Percentiles rank a stretch among this genome's conserved stretches.
Evolutionary conservation across 1,139 yeast species (phyloP).

Genomic region (Yamadazyma membranifaciens): DNA sequence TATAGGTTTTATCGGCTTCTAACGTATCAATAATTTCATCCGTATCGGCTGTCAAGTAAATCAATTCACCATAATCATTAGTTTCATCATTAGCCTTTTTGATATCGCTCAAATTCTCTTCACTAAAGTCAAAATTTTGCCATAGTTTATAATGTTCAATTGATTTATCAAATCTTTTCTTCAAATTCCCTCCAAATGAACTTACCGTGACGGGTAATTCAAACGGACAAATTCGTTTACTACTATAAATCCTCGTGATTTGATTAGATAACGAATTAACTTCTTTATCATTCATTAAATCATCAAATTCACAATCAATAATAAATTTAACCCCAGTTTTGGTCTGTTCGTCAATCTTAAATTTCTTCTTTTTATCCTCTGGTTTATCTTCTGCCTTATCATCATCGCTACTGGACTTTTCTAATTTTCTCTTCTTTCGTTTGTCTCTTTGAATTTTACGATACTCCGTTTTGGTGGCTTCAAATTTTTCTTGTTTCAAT

Average conservation of each 20-base stretch:
- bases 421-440: slow-evolving; percentile 42
- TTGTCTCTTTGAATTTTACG: slow-evolving; percentile 52
- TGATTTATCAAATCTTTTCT: slow-evolving; percentile 64
- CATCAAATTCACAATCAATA: slow-evolving; percentile 89
- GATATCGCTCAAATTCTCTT: slow-evolving; percentile 42
- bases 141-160: slow-evolving; percentile 62
- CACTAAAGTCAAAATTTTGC: slow-evolving; percentile 57
- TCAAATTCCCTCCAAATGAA: slow-evolving; percentile 53
- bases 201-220: slow-evolving; percentile 62
- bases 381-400: not conserved
- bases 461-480: slow-evolving; percentile 60
- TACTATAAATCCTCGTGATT: slow-evolving; percentile 77
- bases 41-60: slow-evolving; percentile 87
- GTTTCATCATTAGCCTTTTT: slow-evolving; percentile 18
- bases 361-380: slow-evolving; percentile 26
- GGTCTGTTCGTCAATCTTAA: slow-evolving; percentile 39
- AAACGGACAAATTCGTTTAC: slow-evolving; percentile 61
- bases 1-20: slow-evolving; percentile 69
- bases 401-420: slow-evolving; percentile 21
- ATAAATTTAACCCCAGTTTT: slow-evolving; percentile 54
- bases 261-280: slow-evolving; percentile 77
- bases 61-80: slow-evolving; percentile 33
- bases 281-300: slow-evolving; percentile 80
- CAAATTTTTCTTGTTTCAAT: slow-evolving; percentile 60
- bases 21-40: slow-evolving; percentile 61